Evolutionary conservation across 2,329 filamentous ascomycete species (phyloP).

Genomic region (Ramularia collo-cygni): DNA sequence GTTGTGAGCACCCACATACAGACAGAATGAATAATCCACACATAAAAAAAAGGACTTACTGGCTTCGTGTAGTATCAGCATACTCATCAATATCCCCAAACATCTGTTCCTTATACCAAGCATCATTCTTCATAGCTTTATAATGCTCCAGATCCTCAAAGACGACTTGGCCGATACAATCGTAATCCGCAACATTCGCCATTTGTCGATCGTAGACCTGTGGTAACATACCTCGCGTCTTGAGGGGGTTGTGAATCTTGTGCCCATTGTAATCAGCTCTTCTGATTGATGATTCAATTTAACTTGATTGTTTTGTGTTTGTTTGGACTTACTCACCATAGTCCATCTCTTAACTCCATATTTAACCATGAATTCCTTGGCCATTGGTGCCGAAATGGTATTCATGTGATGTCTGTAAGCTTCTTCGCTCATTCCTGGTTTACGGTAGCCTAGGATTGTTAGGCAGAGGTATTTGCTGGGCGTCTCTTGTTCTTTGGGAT

Average conservation of each 20-base stretch:
- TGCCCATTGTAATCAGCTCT: too few relatives aligned
- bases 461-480: conserved; percentile 27
- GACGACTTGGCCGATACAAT: conserved; percentile 45
- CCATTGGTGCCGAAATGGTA: conserved; percentile 42
- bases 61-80: conserved; percentile 43
- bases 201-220: conserved; percentile 42
- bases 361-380: conserved; percentile 44
- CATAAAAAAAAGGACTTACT: conserved; percentile 24
- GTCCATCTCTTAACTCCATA: conserved; percentile 45
- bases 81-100: conserved; percentile 44
- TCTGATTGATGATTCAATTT: too few relatives aligned
- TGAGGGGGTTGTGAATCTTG: conserved; percentile 39
- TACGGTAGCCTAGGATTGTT: conserved; percentile 44
- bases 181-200: conserved; percentile 44
- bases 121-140: conserved; percentile 44
- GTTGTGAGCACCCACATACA: too few relatives aligned
- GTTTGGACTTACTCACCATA: conserved; percentile 30
- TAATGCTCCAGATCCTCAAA: conserved; percentile 42
- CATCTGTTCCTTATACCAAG: conserved; percentile 43
- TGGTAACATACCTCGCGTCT: conserved; percentile 36
- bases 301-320: too few relatives aligned
- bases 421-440: conserved; percentile 43
- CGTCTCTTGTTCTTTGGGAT: too few relatives aligned
- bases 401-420: conserved; percentile 44
- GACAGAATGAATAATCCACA: too few relatives aligned